phyloP scores from a whole-genome alignment of 768 basidiomycete species.

The Podaxis carcinomalis region DNA sequence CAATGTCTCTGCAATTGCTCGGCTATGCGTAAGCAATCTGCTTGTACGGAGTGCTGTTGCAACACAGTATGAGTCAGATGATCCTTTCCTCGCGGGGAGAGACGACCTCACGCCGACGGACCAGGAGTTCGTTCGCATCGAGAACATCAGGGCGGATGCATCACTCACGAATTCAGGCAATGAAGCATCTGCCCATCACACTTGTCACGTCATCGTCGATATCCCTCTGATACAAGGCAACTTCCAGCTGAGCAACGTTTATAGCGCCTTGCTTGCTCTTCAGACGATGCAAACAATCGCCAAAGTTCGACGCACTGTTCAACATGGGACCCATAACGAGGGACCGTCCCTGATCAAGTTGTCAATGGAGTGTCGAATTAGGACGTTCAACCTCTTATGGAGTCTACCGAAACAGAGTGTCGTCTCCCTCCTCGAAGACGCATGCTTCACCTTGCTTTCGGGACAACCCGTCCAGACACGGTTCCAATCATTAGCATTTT shows the following conservation, averaged over 20 bases:
- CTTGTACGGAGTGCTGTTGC: constrained; percentile 60
- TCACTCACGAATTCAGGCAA: constrained; percentile 21
- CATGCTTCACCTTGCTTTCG: constrained; percentile 23
- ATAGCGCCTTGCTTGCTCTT: constrained; percentile 61
- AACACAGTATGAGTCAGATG: constrained; percentile 64
- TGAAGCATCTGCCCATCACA: constrained; percentile 26
- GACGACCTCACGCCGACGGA: constrained; percentile 40
- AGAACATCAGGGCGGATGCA: constrained; percentile 23
- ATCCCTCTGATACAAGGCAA: constrained; percentile 49
- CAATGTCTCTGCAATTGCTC: constrained; percentile 37
- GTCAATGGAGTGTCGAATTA: constrained; percentile 12
- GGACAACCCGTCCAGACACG: constrained; percentile 27
- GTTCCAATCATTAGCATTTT: constrained; percentile 43
- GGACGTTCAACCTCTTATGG: constrained; percentile 43
- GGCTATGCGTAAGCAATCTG: constrained; percentile 42
- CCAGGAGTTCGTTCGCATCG: constrained; percentile 44
- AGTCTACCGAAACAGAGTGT: constrained; percentile 45
- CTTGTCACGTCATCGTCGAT: constrained; percentile 42
- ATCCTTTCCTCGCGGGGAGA: constrained; percentile 52
- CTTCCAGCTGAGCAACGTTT: constrained; percentile 64
- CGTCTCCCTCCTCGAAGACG: constrained; percentile 38
- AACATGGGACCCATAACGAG: not conserved
- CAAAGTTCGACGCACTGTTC: constrained; percentile 14
- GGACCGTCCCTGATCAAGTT: not conserved
- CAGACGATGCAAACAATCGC: constrained; percentile 44